phyloP scores from a whole-genome alignment of 2,329 filamentous ascomycete genomes.

The Neofusicoccum ribis region DNA sequence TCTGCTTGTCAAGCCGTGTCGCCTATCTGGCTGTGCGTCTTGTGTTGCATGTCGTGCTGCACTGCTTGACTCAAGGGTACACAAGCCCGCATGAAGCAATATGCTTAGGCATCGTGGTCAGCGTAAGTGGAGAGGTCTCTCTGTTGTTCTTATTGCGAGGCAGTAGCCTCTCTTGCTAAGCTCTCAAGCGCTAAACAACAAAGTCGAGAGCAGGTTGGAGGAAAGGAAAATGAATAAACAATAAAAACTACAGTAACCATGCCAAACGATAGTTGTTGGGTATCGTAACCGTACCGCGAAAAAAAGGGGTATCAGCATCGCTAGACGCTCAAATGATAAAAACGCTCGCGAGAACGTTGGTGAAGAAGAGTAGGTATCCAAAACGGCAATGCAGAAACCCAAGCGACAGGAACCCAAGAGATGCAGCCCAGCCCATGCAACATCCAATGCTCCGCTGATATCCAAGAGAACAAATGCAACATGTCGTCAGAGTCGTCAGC shows the following conservation, averaged over 20 bases:
- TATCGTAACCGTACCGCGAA: neutral
- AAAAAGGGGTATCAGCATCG: constrained; percentile 8
- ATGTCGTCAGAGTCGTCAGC: constrained; percentile 9
- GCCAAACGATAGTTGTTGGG: neutral
- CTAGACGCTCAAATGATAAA: neutral
- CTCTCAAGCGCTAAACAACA: too few species aligned
- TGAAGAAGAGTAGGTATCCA: neutral
- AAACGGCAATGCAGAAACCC: neutral
- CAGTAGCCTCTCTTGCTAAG: too few species aligned
- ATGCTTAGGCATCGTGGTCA: too few species aligned
- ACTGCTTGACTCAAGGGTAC: too few species aligned
- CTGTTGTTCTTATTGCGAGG: too few species aligned
- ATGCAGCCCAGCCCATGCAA: neutral
- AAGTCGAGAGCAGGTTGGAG: too few species aligned
- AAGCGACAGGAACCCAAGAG: neutral
- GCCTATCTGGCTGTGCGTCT: too few species aligned
- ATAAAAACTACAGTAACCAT: neutral
- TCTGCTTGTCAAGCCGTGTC: too few species aligned
- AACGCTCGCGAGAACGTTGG: neutral
- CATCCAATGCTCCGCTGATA: neutral
- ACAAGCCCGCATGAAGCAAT: too few species aligned
- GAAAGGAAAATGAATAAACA: neutral
- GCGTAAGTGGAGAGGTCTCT: too few species aligned
- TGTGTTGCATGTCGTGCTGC: too few species aligned
- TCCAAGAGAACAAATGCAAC: neutral